Evolutionary conservation across 2,329 filamentous ascomycete species (phyloP), one percentile per base, ranked within the genome.

Genomic region (Periconia digitata): DNA sequence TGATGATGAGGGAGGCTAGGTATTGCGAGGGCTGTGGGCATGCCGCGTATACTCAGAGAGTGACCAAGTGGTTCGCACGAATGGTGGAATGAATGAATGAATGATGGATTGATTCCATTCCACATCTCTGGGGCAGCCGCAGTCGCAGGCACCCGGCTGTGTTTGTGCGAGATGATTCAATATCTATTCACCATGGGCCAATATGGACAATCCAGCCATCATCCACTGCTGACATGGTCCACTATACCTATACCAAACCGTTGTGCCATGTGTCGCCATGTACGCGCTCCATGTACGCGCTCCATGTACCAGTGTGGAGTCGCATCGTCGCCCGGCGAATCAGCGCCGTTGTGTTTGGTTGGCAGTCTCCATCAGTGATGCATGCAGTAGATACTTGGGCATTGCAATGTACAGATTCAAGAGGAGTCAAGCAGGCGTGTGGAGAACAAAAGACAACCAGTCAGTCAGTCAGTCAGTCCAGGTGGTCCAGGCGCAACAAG

Each of bases 361-460:
- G 21, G 34, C 34, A 36, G 18, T 36, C 34, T 7, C 18, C n/a
- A n/a, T 17, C 12, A 3, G 18, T 40, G 20, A 3, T 6, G 13
- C n/a, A n/a, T 3, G 38, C 18, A 23, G 22, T 56, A 63, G 59
- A 8, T 15, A 40, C 38, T 22, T 24, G 16, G 27, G 34, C 53
- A 69, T 57, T 57, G 69, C 69, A 66, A 57, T 64, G 56, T 59
- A 62, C 56, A 64, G 63, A 51, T 68, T 62, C 64, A 49, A 53
- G 53, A 53, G 59, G 59, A 62, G 63, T 60, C 60, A 60, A 57
- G 51, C 54, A 62, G 62, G 46, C 43, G 51, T 46, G 57, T 48
- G 47, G 51, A 43, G 42, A 39, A 40, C 44, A 38, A 40, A 17
- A n/a, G 21, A 40, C 46, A 37, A 40, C 32, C 40, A 43, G 23